Base-by-base conservation (phyloP, 257 asterid genomes). In the Knoxia roxburghii region DNA sequence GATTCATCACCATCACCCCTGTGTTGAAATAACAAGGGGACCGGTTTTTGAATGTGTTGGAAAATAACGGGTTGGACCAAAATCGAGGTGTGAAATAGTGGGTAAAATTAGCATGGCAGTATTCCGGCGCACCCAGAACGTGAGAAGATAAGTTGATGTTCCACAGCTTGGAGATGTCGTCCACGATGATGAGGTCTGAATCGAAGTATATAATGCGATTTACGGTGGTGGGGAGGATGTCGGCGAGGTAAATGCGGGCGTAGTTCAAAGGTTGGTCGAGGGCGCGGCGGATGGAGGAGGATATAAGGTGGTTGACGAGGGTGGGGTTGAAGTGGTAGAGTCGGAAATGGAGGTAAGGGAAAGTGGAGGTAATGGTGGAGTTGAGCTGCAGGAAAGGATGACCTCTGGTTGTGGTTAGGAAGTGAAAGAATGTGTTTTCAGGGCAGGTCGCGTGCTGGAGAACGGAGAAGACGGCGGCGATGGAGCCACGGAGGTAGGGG, bases 371-470 rank as follows among this genome's bases (percentile, higher is more conserved):
- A 23, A 91, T 80, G 27, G 95, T 91, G 54, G 58, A 18, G 72
- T 83, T 82, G 73, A 91, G 96, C 67, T 68, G 68, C 50, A 67
- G 69, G 76, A 81, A 86, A 76, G 83, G 93, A 60, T 51, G 55
- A 69, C 80, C 76, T 13, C 61, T 64, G 3, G 79, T 75, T 37
- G 79, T 72, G 60, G 95, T 84, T 41, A 88, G 86, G 87, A 91
- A 91, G 64, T 91, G 98, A 78, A 91, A 89, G 59, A 83, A 84
- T 62, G 87, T 72, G 84, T 91, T 91, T 61, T 91, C 89, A 0
- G 98, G 98, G 64, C 98, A 91, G 65, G 82, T 77, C 64, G 98
- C 82, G 81, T 91, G 98, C 45, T 84, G 96, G 21, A 91, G 89
- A 26, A 91, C 95, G 70, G 98, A 91, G 68, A 91, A 86, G 57